Percentiles rank a stretch among this genome's conserved stretches.
These are phyloP conservation scores for Cicer chorassanicum DNA, from an alignment of 306 rosid species.

Conservation along the genomic window DNA sequence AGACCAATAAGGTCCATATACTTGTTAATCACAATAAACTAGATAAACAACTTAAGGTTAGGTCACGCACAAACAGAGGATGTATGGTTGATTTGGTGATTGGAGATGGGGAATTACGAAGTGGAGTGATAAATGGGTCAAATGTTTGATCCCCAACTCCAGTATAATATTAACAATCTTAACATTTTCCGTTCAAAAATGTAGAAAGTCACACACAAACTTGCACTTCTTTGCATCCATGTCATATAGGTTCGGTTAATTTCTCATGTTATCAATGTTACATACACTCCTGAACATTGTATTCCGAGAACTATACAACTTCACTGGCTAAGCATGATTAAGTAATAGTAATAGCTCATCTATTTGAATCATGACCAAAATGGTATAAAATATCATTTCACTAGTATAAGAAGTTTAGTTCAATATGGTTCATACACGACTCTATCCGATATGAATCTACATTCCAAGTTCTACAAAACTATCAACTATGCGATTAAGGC, in stretches of 20 bases:
- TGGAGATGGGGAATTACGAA: background rate
- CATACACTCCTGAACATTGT: background rate
- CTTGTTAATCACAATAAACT: constrained; percentile 22
- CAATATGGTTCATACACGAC: too few relatives aligned
- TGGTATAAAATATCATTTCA: background rate
- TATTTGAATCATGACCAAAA: background rate
- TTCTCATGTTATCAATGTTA: background rate
- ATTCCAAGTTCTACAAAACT: too few relatives aligned
- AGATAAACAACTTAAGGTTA: constrained; percentile 2
- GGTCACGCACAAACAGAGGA: background rate
- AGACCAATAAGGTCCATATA: constrained; percentile 7
- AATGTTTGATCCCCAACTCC: background rate
- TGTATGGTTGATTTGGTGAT: background rate
- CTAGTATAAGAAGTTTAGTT: background rate
- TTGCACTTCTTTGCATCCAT: background rate
- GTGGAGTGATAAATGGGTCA: background rate
- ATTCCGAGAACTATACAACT: background rate
- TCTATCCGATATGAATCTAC: too few relatives aligned
- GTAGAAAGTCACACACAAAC: background rate
- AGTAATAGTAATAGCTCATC: background rate
- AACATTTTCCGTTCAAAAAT: background rate
- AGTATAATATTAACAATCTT: background rate
- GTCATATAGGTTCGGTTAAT: background rate
- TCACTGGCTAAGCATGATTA: background rate
- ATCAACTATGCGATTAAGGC: too few relatives aligned